Evolutionary conservation across 1,284 basidiomycete genomes (phyloP), one percentile per base, ranked within the genome.

Genomic region (Porphyrellus sp.): DNA sequence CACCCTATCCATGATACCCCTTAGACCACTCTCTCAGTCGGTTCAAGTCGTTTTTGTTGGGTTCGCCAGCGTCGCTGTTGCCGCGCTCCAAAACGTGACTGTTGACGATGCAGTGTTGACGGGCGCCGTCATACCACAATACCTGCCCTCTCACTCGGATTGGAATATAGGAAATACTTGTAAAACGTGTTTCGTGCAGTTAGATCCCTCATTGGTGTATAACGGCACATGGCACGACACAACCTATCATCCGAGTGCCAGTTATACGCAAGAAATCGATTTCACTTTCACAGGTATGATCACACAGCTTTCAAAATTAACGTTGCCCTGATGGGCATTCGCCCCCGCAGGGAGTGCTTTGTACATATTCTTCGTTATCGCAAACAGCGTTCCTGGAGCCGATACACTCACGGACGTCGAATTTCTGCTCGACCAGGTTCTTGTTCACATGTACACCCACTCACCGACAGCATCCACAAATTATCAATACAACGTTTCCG

Each of bases 151-250:
- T 24, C 11, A 3, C 3, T 15, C 18, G 5, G 12, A 7, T 5
- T 40, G 46, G 38, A 25, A 18, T 13, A 24, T 18, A 20, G 40
- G 40, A 1, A 49, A 43, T 13, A 24, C n/a, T 12, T 59, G 58
- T 31, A 2, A 34, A 3, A 2, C 0, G 0, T 60, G 59, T 11
- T 0, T 16, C 4, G 57, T n/a, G 2, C 4, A 24, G 13, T 59
- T 51, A 11, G 31, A 58, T 33, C 41, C 55, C 4, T n/a, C 42
- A 1, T 9, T 4, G 2, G 50, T 30, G 7, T 58, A 54, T 9
- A 40, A 64, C 0, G 39, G 43, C 5, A 62, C 62, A 18, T 62
- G 60, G 63, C 61, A 62, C 18, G 63, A 63, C 2, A 5, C 47
- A 12, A 63, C 51, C 6, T 53, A 24, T 16, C 0, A 0, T 30